Conservation (phyloP, 192 early-diverging fungal species). For the Mortierella hygrophila region DNA sequence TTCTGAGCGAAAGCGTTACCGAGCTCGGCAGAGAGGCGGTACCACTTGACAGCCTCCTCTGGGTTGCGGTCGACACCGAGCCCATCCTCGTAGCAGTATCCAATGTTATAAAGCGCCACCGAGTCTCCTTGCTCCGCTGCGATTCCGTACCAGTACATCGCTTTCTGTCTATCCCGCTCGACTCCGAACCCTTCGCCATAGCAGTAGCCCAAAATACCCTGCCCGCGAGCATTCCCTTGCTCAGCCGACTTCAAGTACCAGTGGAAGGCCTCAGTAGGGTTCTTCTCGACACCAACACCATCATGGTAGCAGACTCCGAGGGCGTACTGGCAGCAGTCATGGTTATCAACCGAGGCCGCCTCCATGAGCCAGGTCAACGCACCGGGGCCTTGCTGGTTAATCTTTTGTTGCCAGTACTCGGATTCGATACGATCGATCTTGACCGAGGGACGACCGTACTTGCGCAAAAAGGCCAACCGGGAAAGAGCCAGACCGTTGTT, state of each 20-base stretch:
- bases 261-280: slow-evolving; percentile 75
- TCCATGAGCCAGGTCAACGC: slow-evolving; percentile 74
- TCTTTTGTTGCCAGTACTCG: slow-evolving; percentile 80
- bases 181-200: slow-evolving; percentile 86
- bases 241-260: slow-evolving; percentile 79
- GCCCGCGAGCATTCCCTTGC: slow-evolving; percentile 71
- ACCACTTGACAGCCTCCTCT: slow-evolving; percentile 74
- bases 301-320: slow-evolving; percentile 86
- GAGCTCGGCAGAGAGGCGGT: slow-evolving; percentile 71
- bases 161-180: slow-evolving; percentile 73
- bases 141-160: slow-evolving; percentile 75
- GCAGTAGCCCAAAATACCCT: slow-evolving; percentile 85
- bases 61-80: slow-evolving; percentile 69
- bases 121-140: slow-evolving; percentile 72
- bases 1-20: slow-evolving; percentile 91
- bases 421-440: slow-evolving; percentile 84
- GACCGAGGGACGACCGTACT: slow-evolving; percentile 84
- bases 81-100: slow-evolving; percentile 76
- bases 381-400: slow-evolving; percentile 64
- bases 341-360: slow-evolving; percentile 68
- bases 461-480: slow-evolving; percentile 81
- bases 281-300: slow-evolving; percentile 77
- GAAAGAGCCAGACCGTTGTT: slow-evolving; percentile 76
- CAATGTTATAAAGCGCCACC: slow-evolving; percentile 73
- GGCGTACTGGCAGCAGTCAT: slow-evolving; percentile 74